Conservation (phyloP, 2,329 filamentous ascomycete genomes). For the Botrytis squamosa region DNA sequence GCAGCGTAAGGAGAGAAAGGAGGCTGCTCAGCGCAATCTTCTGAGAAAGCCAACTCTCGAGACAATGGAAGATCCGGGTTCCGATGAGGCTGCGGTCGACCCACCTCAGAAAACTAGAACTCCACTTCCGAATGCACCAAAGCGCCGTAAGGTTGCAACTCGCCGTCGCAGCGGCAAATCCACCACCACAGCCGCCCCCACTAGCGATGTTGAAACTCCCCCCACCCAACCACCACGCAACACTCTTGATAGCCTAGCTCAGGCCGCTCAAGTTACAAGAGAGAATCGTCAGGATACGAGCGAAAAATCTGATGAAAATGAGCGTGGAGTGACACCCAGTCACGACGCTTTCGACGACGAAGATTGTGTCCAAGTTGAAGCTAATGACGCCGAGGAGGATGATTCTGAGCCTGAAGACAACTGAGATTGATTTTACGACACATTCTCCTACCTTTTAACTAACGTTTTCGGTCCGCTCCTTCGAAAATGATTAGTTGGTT, state of each 20-base stretch:
- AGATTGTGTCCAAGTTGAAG: background rate
- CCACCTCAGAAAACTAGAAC: background rate
- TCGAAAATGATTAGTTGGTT: background rate
- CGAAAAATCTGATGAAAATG: background rate
- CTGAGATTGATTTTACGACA: background rate
- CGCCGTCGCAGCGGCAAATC: background rate
- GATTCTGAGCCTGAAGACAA: background rate
- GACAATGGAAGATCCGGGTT: background rate
- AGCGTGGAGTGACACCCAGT: background rate
- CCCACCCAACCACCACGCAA: background rate
- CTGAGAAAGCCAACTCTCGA: background rate
- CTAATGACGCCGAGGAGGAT: background rate
- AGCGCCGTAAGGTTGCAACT: background rate
- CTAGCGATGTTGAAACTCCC: background rate
- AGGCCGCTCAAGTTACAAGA: background rate
- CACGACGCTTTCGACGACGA: background rate
- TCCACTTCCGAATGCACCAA: background rate
- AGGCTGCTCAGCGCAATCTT: background rate
- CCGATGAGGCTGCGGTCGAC: no score
- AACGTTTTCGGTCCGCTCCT: background rate
- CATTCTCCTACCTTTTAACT: background rate
- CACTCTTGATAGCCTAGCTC: background rate
- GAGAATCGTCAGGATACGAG: background rate
- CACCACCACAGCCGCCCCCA: background rate
- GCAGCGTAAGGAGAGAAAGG: slow-evolving; percentile 3